Conservation (phyloP, 1,139 yeast species). For the Debaryomyces fabryi region DNA sequence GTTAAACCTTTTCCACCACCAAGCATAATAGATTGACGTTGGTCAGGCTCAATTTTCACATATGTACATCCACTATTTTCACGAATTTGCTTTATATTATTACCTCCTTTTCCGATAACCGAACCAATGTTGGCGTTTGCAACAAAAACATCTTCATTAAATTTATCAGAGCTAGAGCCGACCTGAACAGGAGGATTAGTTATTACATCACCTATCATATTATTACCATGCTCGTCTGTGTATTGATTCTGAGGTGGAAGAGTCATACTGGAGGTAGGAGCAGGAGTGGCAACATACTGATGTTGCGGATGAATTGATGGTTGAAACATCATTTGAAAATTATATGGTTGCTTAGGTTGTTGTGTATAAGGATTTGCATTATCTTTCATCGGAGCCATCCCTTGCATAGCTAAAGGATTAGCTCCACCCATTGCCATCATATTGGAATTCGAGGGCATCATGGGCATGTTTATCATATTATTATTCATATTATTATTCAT, state of each 20-base stretch:
- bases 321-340: constrained; percentile 48
- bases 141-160: constrained; percentile 70
- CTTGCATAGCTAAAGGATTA: constrained; percentile 21
- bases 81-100: constrained; percentile 77
- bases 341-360: constrained; percentile 32
- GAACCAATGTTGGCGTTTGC: constrained; percentile 82
- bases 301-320: constrained; percentile 45
- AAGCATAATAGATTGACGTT: constrained; percentile 47
- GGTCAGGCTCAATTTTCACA: constrained; percentile 65
- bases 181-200: constrained; percentile 43
- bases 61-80: constrained; percentile 73
- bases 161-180: constrained; percentile 46
- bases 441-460: constrained; percentile 18
- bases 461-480: constrained; percentile 22
- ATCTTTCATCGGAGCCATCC: constrained; percentile 17
- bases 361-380: constrained; percentile 19
- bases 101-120: constrained; percentile 86
- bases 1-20: constrained; percentile 61
- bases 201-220: constrained; percentile 47
- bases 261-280: constrained; percentile 19
- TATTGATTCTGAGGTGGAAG: constrained; percentile 39
- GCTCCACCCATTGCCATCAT: constrained; percentile 23
- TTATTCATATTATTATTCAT: constrained; percentile 20
- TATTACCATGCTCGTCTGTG: constrained; percentile 52
- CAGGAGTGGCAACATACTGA: constrained; percentile 23